Evolutionary conservation across 441 rosid genomes (phyloP).

Genomic region (Populus tomentosa): DNA sequence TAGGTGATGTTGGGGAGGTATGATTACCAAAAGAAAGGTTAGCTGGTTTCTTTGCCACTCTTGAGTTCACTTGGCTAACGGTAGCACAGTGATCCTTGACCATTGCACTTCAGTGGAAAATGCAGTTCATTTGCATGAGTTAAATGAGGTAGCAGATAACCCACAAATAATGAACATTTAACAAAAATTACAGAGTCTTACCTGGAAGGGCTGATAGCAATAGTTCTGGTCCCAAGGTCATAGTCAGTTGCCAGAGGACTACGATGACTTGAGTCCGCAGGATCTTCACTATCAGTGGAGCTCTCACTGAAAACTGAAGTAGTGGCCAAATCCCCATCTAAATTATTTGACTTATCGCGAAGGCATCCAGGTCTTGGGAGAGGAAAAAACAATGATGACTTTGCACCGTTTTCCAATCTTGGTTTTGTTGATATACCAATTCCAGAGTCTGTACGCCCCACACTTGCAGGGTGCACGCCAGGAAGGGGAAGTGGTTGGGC

Average conservation of each 20-base stretch:
- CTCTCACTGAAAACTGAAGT: constrained; percentile 58
- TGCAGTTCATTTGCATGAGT: constrained; percentile 2
- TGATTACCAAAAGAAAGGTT: constrained; percentile 41
- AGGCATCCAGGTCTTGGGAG: constrained; percentile 52
- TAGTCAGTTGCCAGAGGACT: constrained; percentile 57
- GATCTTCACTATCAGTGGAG: constrained; percentile 58
- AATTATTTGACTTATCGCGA: constrained; percentile 33
- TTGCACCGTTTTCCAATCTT: constrained; percentile 34
- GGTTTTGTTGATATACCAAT: constrained; percentile 34
- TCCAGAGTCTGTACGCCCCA: constrained; percentile 40
- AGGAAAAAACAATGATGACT: constrained; percentile 41
- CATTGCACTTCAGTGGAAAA: constrained; percentile 34
- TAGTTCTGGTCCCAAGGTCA: constrained; percentile 51
- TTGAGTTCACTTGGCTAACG: constrained; percentile 36
- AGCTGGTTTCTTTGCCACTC: constrained; percentile 58
- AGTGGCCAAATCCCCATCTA: constrained; percentile 50
- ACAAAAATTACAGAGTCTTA: constrained; percentile 23
- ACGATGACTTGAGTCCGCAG: constrained; percentile 35
- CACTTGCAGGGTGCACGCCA: constrained; percentile 23
- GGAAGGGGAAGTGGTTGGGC: constrained; percentile 83
- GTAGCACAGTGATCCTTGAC: constrained; percentile 50
- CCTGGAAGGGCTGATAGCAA: constrained; percentile 62
- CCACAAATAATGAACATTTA: constrained; percentile 4
- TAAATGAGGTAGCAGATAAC: constrained; percentile 1
- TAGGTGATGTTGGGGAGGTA: constrained; percentile 52